Evolutionary conservation across 495 filamentous ascomycete genomes (phyloP).

Genomic region (Aeminium ludgeri): DNA sequence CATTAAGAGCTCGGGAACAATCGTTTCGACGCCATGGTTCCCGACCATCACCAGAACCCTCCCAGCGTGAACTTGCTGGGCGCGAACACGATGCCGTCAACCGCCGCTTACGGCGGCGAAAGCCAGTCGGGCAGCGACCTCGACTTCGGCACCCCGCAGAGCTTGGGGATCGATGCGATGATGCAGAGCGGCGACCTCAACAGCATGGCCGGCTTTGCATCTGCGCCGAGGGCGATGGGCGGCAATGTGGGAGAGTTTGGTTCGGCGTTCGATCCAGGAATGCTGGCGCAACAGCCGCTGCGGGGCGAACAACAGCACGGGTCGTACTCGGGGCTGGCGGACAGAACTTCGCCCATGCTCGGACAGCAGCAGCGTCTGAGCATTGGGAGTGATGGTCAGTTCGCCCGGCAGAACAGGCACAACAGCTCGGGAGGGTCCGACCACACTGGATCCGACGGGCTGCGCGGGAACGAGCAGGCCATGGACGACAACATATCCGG

Average conservation of each 20-base stretch:
- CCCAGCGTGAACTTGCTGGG: slow-evolving; percentile 8
- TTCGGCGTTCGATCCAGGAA: slow-evolving; percentile 1
- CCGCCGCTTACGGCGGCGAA: slow-evolving; percentile 3
- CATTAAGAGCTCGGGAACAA: not conserved
- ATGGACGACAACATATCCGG: slow-evolving; percentile 11
- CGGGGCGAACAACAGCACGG: not conserved
- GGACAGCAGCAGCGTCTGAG: slow-evolving; percentile 12
- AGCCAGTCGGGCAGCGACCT: slow-evolving; percentile 15
- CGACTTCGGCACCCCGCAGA: slow-evolving; percentile 13
- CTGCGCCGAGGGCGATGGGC: not conserved
- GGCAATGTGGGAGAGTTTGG: slow-evolving; percentile 2
- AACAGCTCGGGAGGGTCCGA: slow-evolving; percentile 13
- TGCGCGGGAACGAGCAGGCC: not conserved
- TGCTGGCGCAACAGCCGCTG: not conserved
- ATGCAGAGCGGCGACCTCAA: slow-evolving; percentile 6
- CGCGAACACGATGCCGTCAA: not conserved
- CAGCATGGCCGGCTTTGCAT: slow-evolving; percentile 5
- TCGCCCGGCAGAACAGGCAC: not conserved
- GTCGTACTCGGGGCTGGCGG: slow-evolving; percentile 2
- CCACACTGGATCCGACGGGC: slow-evolving; percentile 5
- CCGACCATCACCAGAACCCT: slow-evolving; percentile 8
- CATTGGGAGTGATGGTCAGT: slow-evolving; percentile 10
- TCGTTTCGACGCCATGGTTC: not conserved
- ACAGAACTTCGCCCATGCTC: slow-evolving; percentile 5
- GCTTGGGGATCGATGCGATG: slow-evolving; percentile 10